Conservation (phyloP, 257 asterid genomes). For the Gynochthodes officinalis region DNA sequence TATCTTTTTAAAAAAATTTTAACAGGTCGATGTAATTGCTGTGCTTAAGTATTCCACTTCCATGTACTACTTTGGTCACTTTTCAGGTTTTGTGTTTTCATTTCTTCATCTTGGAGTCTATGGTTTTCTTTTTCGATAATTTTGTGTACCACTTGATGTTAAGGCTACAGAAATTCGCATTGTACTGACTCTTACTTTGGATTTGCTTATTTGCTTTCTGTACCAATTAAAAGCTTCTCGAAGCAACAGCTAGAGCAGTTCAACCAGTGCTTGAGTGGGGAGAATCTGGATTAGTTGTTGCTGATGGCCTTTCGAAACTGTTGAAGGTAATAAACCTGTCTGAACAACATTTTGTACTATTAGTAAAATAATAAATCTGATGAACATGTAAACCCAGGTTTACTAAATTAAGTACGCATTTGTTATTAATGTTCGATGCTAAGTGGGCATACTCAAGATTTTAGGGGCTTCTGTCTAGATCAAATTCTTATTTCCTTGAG, state of each 20-base stretch:
- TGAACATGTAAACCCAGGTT: too few species aligned
- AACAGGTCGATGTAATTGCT: too few species aligned
- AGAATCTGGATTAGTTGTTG: slow-evolving; percentile 82
- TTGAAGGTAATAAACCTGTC: slow-evolving; percentile 56
- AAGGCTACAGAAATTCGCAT: not conserved
- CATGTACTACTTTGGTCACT: not conserved
- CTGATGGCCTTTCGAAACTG: slow-evolving; percentile 86
- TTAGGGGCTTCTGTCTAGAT: too few species aligned
- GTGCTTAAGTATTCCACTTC: too few species aligned
- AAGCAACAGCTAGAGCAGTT: slow-evolving; percentile 93
- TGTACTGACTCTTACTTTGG: not conserved
- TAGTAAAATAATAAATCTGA: not conserved
- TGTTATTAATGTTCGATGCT: not conserved
- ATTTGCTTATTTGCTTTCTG: slow-evolving; percentile 1
- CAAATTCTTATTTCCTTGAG: too few species aligned
- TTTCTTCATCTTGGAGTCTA: not conserved
- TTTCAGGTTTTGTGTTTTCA: not conserved
- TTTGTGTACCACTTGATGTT: not conserved
- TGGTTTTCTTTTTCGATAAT: not conserved
- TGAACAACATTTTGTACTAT: not conserved
- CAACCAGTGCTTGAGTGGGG: slow-evolving; percentile 94
- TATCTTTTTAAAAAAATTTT: not conserved
- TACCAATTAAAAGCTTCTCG: slow-evolving; percentile 61
- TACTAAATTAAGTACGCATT: too few species aligned
- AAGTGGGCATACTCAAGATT: not conserved